Conservation (phyloP, 306 rosid genomes). For the Prinsepia uniflora region DNA sequence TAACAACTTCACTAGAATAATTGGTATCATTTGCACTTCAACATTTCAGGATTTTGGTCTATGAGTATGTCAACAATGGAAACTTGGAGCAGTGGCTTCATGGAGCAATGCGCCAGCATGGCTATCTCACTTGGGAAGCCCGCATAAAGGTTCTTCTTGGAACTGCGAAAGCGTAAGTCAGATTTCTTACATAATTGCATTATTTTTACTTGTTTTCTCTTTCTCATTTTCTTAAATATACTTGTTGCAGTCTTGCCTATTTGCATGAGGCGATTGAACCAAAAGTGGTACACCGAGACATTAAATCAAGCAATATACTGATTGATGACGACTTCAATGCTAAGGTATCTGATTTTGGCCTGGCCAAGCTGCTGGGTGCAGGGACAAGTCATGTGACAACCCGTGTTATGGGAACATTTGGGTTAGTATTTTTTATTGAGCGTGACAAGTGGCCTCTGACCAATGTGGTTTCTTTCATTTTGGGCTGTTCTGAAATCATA, state of each 20-base stretch:
- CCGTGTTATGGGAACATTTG: constrained; percentile 96
- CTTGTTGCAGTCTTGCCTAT: constrained; percentile 72
- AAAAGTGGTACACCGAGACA: constrained; percentile 87
- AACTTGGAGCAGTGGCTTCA: constrained; percentile 97
- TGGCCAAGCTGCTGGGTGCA: constrained; percentile 88
- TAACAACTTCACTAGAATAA: neutral
- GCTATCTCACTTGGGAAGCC: constrained; percentile 97
- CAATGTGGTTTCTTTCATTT: constrained; percentile 4
- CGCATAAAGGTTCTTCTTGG: constrained; percentile 86
- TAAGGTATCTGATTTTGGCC: constrained; percentile 94
- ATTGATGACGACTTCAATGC: constrained; percentile 86
- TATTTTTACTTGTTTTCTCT: constrained; percentile 17
- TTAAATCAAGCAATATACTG: constrained; percentile 90
- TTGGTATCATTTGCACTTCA: constrained; percentile 7
- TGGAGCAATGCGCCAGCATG: constrained; percentile 93
- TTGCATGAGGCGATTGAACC: constrained; percentile 96
- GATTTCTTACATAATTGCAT: neutral
- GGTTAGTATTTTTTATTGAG: constrained; percentile 47
- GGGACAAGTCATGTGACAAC: constrained; percentile 91
- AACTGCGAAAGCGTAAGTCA: constrained; percentile 92
- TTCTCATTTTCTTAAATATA: constrained; percentile 25
- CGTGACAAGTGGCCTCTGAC: constrained; percentile 7
- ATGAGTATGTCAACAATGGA: constrained; percentile 93
- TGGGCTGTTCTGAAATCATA: neutral
- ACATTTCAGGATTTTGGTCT: constrained; percentile 70